Base-by-base conservation (phyloP, 2,329 filamentous ascomycete genomes). In the Fusarium sterilihyphosum region DNA sequence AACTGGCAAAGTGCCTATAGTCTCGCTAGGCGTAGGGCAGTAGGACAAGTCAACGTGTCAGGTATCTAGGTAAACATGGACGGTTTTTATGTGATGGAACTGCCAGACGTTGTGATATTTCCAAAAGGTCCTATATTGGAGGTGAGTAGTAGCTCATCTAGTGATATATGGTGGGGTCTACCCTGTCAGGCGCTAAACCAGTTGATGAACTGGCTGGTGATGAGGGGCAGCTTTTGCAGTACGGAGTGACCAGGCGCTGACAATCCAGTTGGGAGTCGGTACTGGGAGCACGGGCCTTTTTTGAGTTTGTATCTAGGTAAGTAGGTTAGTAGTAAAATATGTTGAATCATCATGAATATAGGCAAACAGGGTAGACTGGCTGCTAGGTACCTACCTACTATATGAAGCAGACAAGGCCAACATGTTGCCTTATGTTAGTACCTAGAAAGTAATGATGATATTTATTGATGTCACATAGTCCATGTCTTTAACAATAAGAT, bases 211-310 rank as follows among this genome's bases (percentile, higher is more conserved):
- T 50, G 67, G 46, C 47, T 47, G 35, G 52, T 29, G 26, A 40
- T 71, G 71, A 74, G 71, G 71, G 71, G 71, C 67, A 73, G 16
- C 52, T 54, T 54, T 29, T 38, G 22, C 14, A 40, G 26, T 16
- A 29, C 18, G 13, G 20, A 49, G 46, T 49, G 29, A n/a, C 12
- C n/a, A 24, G 29, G 31, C 31, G 22, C 29, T 50, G 22, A 33
- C 33, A 22, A 24, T 35, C 24, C 37, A 49, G 22, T 65, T 47
- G n/a, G 26, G 26, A 66, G 35, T 29, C 41, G 13, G 43, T 44
- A 46, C 37, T 46, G 37, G 12, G 52, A 58, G 70, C 70, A 73
- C 70, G 65, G 70, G 43, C 70, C 65, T 66, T 38, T 41, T n/a
- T 33, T 29, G 38, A 62, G 33, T 56, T 37, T 38, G n/a, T 33